A percentile compares a stretch with the other conserved stretches of the same genome.
phyloP scores from a whole-genome alignment of 768 basidiomycete genomes.

The Russula earlei region DNA sequence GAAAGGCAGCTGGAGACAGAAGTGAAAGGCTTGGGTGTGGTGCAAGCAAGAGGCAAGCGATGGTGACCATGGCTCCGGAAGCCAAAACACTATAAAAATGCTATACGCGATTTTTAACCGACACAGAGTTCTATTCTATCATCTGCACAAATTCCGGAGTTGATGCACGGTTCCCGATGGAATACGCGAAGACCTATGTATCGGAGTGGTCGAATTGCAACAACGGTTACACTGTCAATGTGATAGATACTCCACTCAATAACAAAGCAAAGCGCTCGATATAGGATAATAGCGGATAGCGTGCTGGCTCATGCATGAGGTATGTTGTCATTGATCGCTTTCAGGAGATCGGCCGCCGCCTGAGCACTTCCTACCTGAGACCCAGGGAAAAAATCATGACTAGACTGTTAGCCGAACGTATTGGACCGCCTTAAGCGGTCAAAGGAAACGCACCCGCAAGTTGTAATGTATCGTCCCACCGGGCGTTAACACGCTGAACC shows the following conservation, averaged over 20 bases:
- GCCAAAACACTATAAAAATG: slow-evolving; percentile 9
- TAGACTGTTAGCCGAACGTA: neutral
- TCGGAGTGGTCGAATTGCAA: neutral
- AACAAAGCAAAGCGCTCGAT: neutral
- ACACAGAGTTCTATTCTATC: slow-evolving; percentile 6
- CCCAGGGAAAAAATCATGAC: neutral
- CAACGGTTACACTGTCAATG: neutral
- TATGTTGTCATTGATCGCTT: slow-evolving; percentile 14
- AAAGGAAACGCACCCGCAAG: slow-evolving; percentile 46
- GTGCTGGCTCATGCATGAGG: neutral
- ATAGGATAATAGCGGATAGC: neutral
- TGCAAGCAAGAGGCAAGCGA: no score
- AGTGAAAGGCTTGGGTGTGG: no score
- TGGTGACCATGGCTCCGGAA: no score
- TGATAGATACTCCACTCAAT: slow-evolving; percentile 1
- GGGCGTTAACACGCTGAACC: slow-evolving; percentile 63
- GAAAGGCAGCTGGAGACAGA: no score
- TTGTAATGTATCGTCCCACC: slow-evolving; percentile 62
- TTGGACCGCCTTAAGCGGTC: neutral
- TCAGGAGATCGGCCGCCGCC: slow-evolving; percentile 15
- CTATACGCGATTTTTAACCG: slow-evolving; percentile 5
- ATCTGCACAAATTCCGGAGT: neutral
- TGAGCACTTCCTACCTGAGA: slow-evolving; percentile 17
- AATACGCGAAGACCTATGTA: neutral
- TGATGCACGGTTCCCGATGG: neutral